Evolutionary conservation across 2,329 filamentous ascomycete genomes (phyloP), one percentile per base, ranked within the genome.

Genomic region (Ascochyta pisi): DNA sequence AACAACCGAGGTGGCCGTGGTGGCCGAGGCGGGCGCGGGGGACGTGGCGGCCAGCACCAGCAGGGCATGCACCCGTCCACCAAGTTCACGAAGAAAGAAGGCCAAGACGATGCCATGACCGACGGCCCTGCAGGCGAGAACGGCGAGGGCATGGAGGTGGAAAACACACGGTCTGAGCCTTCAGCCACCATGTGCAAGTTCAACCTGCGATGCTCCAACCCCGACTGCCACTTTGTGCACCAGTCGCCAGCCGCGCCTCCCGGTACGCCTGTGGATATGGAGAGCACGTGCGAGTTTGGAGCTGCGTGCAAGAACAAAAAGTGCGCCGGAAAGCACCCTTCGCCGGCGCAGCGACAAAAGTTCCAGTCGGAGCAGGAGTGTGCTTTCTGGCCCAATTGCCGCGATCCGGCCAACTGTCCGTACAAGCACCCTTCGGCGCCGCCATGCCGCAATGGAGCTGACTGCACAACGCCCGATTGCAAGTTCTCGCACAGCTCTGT

Each of bases 301-400:
- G 92, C 87, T 2, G 92, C 92, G 8, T 99, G 95, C 86, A 96
- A 95, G 79, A 99, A 98, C 82, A 84, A 86, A 69, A 98, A 98
- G 79, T 99, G 95, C 72, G 90, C 90, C 8, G 93, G 85, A 27
- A 90, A 92, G 56, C 95, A 99, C 76, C 95, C 95, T 2, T 97
- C 93, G 6, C 95, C 95, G 1, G 92, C 94, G 6, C 85, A 90
- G 65, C 91, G 87, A 73, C 79, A 85, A 47, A 87, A 88, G 24
- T 91, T 94, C 73, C 90, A 96, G 77, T 84, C 87, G 56, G 90
- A 95, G 74, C 87, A 90, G 74, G 89, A 96, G 69, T 96, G 93
- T 85, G 91, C 89, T 71, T 96, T 92, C 82, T 96, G 86, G 76
- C 92, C 93, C 55, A 91, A 96, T 78, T 96, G 92, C 81, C 89